phyloP scores from a whole-genome alignment of 2,329 filamentous ascomycete species.

The Beauveria sp. region DNA sequence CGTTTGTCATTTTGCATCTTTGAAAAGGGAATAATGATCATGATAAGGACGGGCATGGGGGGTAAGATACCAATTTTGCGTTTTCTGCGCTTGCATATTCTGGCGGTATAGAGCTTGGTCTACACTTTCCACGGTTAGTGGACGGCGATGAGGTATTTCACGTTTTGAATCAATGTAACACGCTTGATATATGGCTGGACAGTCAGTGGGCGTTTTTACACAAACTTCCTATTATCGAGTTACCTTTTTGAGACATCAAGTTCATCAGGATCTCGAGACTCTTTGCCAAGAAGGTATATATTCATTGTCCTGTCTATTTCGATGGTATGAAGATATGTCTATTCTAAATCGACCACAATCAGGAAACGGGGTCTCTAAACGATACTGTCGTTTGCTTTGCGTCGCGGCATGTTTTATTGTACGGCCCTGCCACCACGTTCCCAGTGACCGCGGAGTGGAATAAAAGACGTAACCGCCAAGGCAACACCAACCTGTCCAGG shows the following conservation, averaged over 20 bases:
- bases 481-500: constrained; percentile 46
- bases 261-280: background rate
- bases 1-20: background rate
- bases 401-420: background rate
- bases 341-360: background rate
- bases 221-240: background rate
- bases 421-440: constrained; percentile 29
- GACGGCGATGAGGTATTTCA: background rate
- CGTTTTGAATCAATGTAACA: background rate
- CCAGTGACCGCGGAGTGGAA: constrained; percentile 58
- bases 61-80: background rate
- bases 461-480: constrained; percentile 54
- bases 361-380: background rate
- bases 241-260: background rate
- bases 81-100: background rate
- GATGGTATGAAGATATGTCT: background rate
- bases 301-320: background rate
- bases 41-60: background rate
- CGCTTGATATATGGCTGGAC: background rate
- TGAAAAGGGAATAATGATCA: background rate
- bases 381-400: too few relatives aligned
- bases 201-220: background rate
- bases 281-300: background rate
- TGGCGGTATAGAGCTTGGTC: background rate
- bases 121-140: background rate